A percentile compares a stretch with the other conserved stretches of the same genome.
phyloP scores from a whole-genome alignment of 108 stramenopile genomes.

The Ochromonas danica region DNA sequence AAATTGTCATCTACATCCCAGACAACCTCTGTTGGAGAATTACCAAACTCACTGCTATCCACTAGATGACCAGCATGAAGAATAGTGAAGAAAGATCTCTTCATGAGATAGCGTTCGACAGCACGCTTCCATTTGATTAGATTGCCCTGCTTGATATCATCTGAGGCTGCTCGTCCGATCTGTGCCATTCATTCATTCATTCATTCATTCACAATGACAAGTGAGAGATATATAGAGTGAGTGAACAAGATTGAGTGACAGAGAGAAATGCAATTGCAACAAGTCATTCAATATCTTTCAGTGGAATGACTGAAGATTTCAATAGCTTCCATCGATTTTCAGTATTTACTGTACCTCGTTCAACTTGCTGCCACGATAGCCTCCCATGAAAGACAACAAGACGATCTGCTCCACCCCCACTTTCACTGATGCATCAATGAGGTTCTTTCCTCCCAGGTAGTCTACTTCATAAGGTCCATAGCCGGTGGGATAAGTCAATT shows the following conservation, averaged over 20 bases:
- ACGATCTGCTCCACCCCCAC: not conserved
- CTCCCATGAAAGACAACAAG: not conserved
- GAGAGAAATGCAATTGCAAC: too few relatives aligned
- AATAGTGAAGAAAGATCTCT: conserved; percentile 1
- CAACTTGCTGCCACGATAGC: conserved; percentile 24
- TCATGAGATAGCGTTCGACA: conserved; percentile 4
- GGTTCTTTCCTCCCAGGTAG: not conserved
- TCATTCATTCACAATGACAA: too few relatives aligned
- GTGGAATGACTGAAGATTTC: too few relatives aligned
- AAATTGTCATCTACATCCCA: conserved; percentile 4
- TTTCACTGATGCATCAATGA: conserved; percentile 12
- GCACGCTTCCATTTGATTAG: conserved; percentile 7
- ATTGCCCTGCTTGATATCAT: conserved; percentile 4
- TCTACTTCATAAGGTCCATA: conserved; percentile 22
- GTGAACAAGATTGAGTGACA: too few relatives aligned
- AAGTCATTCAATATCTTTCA: too few relatives aligned
- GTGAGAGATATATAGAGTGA: too few relatives aligned
- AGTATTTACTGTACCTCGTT: conserved; percentile 1
- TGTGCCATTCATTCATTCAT: too few relatives aligned
- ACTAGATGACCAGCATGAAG: too few relatives aligned
- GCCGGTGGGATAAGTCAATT: not conserved
- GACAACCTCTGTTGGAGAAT: too few relatives aligned
- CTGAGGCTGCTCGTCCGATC: not conserved
- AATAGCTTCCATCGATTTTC: too few relatives aligned
- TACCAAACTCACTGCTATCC: too few relatives aligned